These are phyloP conservation scores for Podospora anserina DNA, from an alignment of 495 filamentous ascomycete genomes.

Conservation along the genomic window DNA sequence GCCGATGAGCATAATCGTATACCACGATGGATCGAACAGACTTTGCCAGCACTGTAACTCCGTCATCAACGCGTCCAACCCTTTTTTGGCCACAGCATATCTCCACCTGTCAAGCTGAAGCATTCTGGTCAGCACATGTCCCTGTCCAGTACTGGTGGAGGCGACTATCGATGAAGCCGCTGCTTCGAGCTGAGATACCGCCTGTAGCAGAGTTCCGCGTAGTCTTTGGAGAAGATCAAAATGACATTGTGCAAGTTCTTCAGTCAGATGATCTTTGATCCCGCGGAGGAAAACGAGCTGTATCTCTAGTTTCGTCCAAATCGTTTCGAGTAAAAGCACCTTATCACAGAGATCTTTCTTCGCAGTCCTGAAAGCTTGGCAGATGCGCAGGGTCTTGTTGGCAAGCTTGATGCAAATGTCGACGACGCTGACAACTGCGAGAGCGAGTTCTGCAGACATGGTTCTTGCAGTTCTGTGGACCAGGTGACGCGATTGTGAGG, in stretches of 20 bases:
- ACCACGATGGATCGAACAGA: constrained; percentile 4
- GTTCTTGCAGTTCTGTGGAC: background rate
- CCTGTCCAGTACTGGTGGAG: background rate
- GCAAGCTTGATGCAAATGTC: constrained; percentile 4
- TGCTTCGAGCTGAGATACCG: background rate
- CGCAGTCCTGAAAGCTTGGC: constrained; percentile 3
- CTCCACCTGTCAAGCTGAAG: constrained; percentile 1
- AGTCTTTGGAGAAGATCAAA: constrained; percentile 6
- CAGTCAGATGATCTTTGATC: constrained; percentile 7
- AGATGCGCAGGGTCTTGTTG: background rate
- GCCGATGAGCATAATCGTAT: constrained; percentile 1
- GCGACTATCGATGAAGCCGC: background rate
- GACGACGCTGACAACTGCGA: background rate
- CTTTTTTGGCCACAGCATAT: constrained; percentile 4
- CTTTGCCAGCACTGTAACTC: background rate
- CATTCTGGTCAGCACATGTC: background rate
- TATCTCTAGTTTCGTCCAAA: background rate
- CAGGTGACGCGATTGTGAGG: background rate
- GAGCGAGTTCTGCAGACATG: constrained; percentile 1
- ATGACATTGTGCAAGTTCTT: background rate
- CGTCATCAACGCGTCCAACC: background rate
- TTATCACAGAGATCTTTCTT: constrained; percentile 3
- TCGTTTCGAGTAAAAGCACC: background rate
- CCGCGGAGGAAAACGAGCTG: background rate
- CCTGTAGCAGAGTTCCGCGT: background rate